Percentiles rank a stretch among this genome's conserved stretches.
These are phyloP conservation scores for Agaricus subrufescens DNA, from an alignment of 768 basidiomycete species.

Conservation along the genomic window DNA sequence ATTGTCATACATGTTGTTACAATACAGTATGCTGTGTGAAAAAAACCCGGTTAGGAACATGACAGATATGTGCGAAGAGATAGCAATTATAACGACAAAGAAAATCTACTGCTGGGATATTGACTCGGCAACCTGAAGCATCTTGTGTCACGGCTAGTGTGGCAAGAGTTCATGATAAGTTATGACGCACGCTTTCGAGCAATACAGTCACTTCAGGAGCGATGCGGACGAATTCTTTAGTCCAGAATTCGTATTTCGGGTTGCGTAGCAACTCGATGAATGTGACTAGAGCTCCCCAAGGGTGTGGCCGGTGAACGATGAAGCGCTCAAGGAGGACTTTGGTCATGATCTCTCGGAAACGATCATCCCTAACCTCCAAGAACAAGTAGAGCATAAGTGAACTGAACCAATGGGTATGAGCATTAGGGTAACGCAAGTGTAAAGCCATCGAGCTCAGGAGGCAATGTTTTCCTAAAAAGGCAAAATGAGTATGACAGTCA, in stretches of 20 bases:
- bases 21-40: conserved; percentile 76
- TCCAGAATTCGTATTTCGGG: conserved; percentile 88
- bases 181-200: conserved; percentile 68
- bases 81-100: conserved; percentile 53
- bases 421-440: conserved; percentile 95
- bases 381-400: conserved; percentile 87
- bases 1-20: conserved; percentile 55
- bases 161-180: conserved; percentile 8
- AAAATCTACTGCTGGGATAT: conserved; percentile 73
- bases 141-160: conserved; percentile 11
- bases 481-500: conserved; percentile 2
- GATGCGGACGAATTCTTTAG: conserved; percentile 78
- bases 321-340: conserved; percentile 91
- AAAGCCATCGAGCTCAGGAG: conserved; percentile 89
- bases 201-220: conserved; percentile 84
- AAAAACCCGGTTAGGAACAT: conserved; percentile 54
- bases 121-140: conserved; percentile 63
- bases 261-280: conserved; percentile 93
- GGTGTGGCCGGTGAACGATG: conserved; percentile 91
- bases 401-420: conserved; percentile 98
- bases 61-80: conserved; percentile 79
- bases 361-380: conserved; percentile 69
- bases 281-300: conserved; percentile 91
- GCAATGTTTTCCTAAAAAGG: conserved; percentile 81
- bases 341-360: conserved; percentile 78